phyloP scores from a whole-genome alignment of 2,329 filamentous ascomycete species.

The Fusarium sp. region DNA sequence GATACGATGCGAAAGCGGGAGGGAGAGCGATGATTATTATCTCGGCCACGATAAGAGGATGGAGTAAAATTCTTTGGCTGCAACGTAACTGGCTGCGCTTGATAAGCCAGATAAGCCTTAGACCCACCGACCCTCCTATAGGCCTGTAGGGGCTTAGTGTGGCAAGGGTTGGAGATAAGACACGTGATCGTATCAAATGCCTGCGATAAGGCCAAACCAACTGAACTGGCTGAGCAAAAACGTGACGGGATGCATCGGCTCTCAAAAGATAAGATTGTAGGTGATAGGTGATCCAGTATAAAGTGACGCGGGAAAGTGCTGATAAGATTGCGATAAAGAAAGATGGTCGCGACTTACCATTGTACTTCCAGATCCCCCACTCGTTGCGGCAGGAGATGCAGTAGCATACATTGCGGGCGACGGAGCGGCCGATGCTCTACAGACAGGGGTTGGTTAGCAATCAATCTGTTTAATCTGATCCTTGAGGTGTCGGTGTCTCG shows the following conservation, averaged over 20 bases:
- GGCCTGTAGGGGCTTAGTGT: slow-evolving; percentile 36
- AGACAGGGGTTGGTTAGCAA: slow-evolving; percentile 30
- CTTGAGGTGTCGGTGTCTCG: not conserved
- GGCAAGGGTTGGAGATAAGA: slow-evolving; percentile 36
- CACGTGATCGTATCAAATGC: slow-evolving; percentile 47
- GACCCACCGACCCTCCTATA: slow-evolving; percentile 30
- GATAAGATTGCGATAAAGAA: slow-evolving; percentile 25
- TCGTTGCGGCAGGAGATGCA: slow-evolving; percentile 55
- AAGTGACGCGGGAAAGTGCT: slow-evolving; percentile 1
- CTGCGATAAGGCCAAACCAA: slow-evolving; percentile 34
- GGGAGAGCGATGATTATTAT: slow-evolving; percentile 49
- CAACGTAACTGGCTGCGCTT: slow-evolving; percentile 43
- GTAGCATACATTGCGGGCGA: slow-evolving; percentile 44
- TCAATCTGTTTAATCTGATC: not conserved
- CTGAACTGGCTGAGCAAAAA: slow-evolving; percentile 9
- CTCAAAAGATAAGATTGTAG: slow-evolving; percentile 22
- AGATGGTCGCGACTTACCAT: slow-evolving; percentile 50
- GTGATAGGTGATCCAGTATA: slow-evolving; percentile 3
- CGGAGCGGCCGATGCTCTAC: slow-evolving; percentile 37
- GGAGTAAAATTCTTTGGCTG: slow-evolving; percentile 50
- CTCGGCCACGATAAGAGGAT: slow-evolving; percentile 54
- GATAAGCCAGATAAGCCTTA: slow-evolving; percentile 52
- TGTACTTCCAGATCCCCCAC: slow-evolving; percentile 53
- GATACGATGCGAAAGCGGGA: slow-evolving; percentile 38
- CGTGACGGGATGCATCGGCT: slow-evolving; percentile 18